These are phyloP conservation scores for Mangifera indica DNA, from an alignment of 345 rosid genomes.

Conservation along the genomic window DNA sequence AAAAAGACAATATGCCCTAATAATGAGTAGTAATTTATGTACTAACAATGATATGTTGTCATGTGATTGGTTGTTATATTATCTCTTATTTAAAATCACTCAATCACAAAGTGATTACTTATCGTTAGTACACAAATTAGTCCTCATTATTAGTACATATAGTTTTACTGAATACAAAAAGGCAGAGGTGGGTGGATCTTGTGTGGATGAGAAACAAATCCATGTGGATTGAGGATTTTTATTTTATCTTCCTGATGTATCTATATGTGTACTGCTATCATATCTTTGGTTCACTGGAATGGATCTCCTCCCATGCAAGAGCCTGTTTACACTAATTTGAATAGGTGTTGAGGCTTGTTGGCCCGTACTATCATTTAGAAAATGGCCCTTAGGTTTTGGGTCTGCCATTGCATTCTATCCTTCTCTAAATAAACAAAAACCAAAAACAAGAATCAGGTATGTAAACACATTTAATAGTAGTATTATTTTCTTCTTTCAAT, in stretches of 20 bases:
- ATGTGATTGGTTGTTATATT: no score
- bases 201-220: not conserved
- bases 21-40: no score
- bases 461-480: no score
- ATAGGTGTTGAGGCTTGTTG: not conserved
- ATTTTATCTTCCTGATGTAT: not conserved
- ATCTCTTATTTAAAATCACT: no score
- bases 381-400: not conserved
- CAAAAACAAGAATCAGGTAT: not conserved
- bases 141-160: no score
- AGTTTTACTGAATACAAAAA: no score
- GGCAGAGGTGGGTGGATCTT: not conserved
- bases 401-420: not conserved
- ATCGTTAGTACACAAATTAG: no score
- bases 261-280: not conserved
- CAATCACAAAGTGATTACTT: no score
- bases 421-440: no score
- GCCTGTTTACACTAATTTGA: not conserved
- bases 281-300: conserved; percentile 7
- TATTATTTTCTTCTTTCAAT: no score
- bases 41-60: no score
- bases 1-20: not conserved
- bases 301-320: not conserved
- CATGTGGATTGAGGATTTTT: not conserved
- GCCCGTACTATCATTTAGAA: not conserved